These are phyloP conservation scores for Barnettozyma wickerhamii DNA, from an alignment of 805 yeast genomes.

Conservation along the genomic window DNA sequence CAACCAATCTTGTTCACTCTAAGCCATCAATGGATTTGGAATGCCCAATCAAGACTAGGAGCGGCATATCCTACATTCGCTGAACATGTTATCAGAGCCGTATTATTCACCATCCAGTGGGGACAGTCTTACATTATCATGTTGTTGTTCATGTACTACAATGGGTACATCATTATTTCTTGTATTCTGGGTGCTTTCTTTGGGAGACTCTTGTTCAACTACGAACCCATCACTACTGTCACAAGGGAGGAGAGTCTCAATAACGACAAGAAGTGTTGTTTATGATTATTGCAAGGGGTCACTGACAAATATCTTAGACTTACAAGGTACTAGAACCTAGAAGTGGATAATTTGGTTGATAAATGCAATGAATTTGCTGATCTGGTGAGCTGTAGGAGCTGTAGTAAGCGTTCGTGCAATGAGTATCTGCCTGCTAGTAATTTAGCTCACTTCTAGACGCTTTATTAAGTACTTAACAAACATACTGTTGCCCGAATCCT, in stretches of 20 bases:
- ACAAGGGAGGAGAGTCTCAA: slow-evolving; percentile 25
- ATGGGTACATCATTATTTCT: slow-evolving; percentile 61
- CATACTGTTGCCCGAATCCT: too few relatives aligned
- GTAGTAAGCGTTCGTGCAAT: too few relatives aligned
- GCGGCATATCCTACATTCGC: slow-evolving; percentile 35
- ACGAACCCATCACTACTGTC: slow-evolving; percentile 35
- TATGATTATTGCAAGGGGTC: too few relatives aligned
- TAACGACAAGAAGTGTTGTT: slow-evolving; percentile 32
- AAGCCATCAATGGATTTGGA: slow-evolving; percentile 26
- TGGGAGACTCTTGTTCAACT: slow-evolving; percentile 51
- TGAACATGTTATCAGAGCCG: slow-evolving; percentile 49
- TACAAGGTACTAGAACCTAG: too few relatives aligned
- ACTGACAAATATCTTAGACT: too few relatives aligned
- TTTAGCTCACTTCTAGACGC: too few relatives aligned
- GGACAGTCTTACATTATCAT: slow-evolving; percentile 61
- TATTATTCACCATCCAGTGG: slow-evolving; percentile 55
- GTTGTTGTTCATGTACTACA: slow-evolving; percentile 73
- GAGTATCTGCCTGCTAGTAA: too few relatives aligned
- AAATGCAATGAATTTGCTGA: too few relatives aligned
- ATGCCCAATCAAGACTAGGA: slow-evolving; percentile 16
- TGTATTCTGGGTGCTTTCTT: slow-evolving; percentile 59
- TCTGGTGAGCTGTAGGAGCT: too few relatives aligned
- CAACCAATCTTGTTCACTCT: slow-evolving; percentile 25
- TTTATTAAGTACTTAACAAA: too few relatives aligned
- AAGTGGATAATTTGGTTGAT: too few relatives aligned